Percentiles rank a stretch among this genome's conserved stretches.
phyloP scores from a whole-genome alignment of 2,329 filamentous ascomycete genomes.

The Cytospora leucostoma region DNA sequence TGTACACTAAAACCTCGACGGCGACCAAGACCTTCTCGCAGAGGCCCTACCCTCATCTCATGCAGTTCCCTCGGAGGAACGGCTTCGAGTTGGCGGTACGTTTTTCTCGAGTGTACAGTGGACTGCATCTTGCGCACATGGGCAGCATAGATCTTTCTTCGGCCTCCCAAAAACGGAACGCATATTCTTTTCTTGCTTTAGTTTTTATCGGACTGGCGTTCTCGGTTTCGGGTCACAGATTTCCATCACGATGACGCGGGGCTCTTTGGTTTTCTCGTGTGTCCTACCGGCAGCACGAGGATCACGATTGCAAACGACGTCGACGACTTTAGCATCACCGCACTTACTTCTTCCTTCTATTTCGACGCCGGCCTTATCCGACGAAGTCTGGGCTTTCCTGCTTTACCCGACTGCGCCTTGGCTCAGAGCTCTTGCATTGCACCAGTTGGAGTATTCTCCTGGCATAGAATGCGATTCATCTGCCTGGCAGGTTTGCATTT shows the following conservation, averaged over 20 bases:
- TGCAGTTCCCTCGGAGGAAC: constrained; percentile 9
- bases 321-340: constrained; percentile 24
- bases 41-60: constrained; percentile 14
- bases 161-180: constrained; percentile 21
- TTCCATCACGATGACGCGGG: constrained; percentile 10
- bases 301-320: constrained; percentile 27
- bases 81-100: constrained; percentile 7
- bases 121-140: constrained; percentile 21
- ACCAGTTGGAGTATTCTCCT: constrained; percentile 11
- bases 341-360: constrained; percentile 4
- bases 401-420: constrained; percentile 7
- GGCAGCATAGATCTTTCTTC: constrained; percentile 27
- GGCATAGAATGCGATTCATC: constrained; percentile 12
- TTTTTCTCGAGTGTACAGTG: constrained; percentile 21
- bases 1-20: constrained; percentile 28
- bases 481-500: constrained; percentile 11
- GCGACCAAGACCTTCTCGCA: constrained; percentile 20
- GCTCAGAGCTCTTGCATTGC: constrained; percentile 14
- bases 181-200: constrained; percentile 16
- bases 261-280: constrained; percentile 15
- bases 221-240: constrained; percentile 6
- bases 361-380: constrained; percentile 17
- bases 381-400: constrained; percentile 8
- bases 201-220: constrained; percentile 18
- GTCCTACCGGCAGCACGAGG: constrained; percentile 3